Base-by-base conservation (phyloP, 2,329 filamentous ascomycete species). In the Aspergillus fumigatiaffinis region DNA sequence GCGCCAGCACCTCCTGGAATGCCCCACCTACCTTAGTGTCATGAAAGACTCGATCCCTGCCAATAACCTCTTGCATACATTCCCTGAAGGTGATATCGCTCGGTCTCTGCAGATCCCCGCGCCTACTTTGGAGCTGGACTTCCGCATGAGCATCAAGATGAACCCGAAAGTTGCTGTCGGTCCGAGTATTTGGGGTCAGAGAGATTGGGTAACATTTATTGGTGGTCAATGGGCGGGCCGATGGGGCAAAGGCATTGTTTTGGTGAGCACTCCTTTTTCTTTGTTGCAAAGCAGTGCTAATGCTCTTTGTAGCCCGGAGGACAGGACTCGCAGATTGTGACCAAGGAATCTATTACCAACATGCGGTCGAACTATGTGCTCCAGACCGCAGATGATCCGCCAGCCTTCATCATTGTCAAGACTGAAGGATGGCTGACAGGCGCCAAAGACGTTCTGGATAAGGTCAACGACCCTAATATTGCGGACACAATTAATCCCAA, bases 41-140 rank as follows among this genome's bases (percentile, higher is more conserved):
- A 80, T 81, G 78, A 80, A 80, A 62, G 79, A 81, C 57, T 78
- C 77, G 1, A 80, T 80, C 47, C 79, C 79, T 29, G 79, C 79
- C 52, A 80, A 81, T 60, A 80, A 80, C 58, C 71, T 81, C 49
- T 74, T 80, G 32, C 78, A 80, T 64, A 77, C 77, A 44, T 81
- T 80, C 63, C 78, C 79, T 29, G 77, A 80, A 64, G 76, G 77
- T 50, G 77, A 81, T 66, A 69, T 79, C 52, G 77, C 77, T 23
- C 77, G 77, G 20, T 79, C 77, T 9, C 65, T 80, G 49, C 75
- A 78, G 61, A 71, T 81, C 28, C 79, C 79, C 8, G 71, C 74
- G 6, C 80, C 80, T 0, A 70, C 71, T 4, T 73, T 82, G 29
- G 79, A 81, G 59, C 72, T 81, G 49, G 80, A 82, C 63, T 82